Percentiles rank a stretch among this genome's conserved stretches.
These are phyloP conservation scores for Vaccinium darrowii DNA, from an alignment of 148 eudicot species.

Conservation along the genomic window DNA sequence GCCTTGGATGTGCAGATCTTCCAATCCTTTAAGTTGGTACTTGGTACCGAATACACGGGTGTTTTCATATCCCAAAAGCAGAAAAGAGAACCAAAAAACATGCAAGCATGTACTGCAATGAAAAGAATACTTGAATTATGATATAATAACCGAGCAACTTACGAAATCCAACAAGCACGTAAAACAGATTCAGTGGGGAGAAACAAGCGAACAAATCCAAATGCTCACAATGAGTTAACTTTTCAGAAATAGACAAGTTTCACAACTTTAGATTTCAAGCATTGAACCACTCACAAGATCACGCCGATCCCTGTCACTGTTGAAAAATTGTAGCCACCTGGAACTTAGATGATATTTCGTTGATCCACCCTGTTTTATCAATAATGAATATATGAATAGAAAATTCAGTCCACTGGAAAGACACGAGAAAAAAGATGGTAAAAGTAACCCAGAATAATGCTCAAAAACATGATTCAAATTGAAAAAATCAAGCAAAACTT, in stretches of 20 bases:
- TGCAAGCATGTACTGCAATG: background rate
- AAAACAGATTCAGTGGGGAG: background rate
- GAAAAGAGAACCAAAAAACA: background rate
- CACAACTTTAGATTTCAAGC: background rate
- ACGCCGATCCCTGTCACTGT: constrained; percentile 95
- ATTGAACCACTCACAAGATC: constrained; percentile 76
- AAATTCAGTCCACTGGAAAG: background rate
- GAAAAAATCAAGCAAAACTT: background rate
- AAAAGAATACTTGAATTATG: background rate
- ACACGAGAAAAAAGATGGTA: background rate
- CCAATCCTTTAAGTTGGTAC: background rate
- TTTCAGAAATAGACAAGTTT: background rate
- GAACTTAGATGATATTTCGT: constrained; percentile 91
- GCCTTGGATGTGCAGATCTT: background rate
- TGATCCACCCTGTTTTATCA: constrained; percentile 79
- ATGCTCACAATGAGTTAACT: background rate
- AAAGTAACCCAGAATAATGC: background rate
- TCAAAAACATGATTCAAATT: background rate
- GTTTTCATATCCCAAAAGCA: background rate
- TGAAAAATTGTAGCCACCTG: constrained; percentile 91
- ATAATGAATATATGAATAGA: constrained; percentile 19
- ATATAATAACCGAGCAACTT: background rate
- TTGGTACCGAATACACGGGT: background rate
- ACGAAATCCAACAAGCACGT: background rate
- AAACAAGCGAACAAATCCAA: constrained; percentile 3